phyloP scores from a whole-genome alignment of 192 early-diverging fungal genomes.

The Coemansia sp. region DNA sequence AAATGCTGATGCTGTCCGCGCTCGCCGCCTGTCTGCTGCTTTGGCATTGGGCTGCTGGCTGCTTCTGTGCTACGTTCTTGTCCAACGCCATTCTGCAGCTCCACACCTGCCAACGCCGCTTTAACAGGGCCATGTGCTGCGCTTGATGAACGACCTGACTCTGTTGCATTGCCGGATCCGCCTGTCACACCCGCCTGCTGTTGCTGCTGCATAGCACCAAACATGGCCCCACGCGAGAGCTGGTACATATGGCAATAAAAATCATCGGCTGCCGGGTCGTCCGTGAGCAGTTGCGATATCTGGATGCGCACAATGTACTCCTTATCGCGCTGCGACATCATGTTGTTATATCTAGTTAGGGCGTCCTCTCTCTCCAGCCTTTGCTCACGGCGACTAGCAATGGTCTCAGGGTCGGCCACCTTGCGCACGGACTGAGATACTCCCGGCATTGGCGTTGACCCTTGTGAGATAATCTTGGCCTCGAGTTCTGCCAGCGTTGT shows the following conservation, averaged over 20 bases:
- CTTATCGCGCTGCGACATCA: conserved; percentile 95
- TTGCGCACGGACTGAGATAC: conserved; percentile 5
- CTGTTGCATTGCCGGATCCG: neutral
- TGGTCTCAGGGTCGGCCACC: conserved; percentile 24
- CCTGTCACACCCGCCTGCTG: neutral
- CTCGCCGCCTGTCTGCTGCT: conserved; percentile 10
- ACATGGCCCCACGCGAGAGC: conserved; percentile 56
- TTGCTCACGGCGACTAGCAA: conserved; percentile 28
- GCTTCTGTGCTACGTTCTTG: conserved; percentile 14
- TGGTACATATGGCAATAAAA: conserved; percentile 96
- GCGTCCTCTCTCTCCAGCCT: conserved; percentile 35
- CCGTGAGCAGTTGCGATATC: conserved; percentile 89
- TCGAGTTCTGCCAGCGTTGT: conserved; percentile 74
- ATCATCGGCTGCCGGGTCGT: conserved; percentile 90
- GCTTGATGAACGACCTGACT: neutral
- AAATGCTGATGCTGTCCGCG: conserved; percentile 29
- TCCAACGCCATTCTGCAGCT: conserved; percentile 16
- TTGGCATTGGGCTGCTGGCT: neutral
- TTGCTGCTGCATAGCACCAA: conserved; percentile 13
- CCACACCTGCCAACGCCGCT: neutral
- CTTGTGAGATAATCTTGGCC: conserved; percentile 50
- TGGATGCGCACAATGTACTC: conserved; percentile 93
- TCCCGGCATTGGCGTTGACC: conserved; percentile 8
- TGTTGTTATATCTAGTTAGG: conserved; percentile 77
- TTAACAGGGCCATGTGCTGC: neutral